phyloP scores from a whole-genome alignment of 2,329 filamentous ascomycete species.

The Colletotrichum gigasporum region DNA sequence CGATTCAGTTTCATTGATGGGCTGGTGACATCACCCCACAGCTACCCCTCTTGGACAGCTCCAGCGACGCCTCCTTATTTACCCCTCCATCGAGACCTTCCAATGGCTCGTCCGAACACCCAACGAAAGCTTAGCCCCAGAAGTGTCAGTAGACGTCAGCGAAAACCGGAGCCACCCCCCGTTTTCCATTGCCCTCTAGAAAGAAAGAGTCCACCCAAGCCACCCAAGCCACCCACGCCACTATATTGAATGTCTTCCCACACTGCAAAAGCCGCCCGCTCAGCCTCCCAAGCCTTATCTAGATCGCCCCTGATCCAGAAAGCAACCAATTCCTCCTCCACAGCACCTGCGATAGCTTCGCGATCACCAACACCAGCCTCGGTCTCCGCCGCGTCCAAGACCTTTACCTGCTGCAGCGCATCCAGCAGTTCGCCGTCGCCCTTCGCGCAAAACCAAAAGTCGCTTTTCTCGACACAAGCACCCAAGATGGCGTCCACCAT shows the following conservation, averaged over 20 bases:
- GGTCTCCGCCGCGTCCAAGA: not conserved
- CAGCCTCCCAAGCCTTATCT: conserved; percentile 18
- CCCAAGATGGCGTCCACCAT: conserved; percentile 56
- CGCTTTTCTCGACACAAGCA: conserved; percentile 1
- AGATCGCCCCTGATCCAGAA: not conserved
- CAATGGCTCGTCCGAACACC: conserved; percentile 4
- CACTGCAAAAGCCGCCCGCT: conserved; percentile 12
- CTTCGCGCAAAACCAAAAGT: not conserved
- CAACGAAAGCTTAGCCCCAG: not conserved
- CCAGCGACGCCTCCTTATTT: not conserved
- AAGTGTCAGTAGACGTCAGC: not conserved
- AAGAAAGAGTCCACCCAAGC: not conserved
- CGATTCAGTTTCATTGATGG: conserved; percentile 4
- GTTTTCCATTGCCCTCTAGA: not conserved
- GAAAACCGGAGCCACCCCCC: not conserved
- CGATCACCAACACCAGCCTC: conserved; percentile 1
- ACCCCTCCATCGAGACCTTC: conserved; percentile 4
- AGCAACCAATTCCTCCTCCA: not conserved
- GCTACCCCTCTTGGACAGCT: conserved; percentile 1
- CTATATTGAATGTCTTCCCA: conserved; percentile 14
- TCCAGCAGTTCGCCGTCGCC: not conserved
- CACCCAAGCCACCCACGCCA: not conserved
- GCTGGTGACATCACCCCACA: conserved; percentile 27
- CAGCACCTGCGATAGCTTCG: conserved; percentile 1
- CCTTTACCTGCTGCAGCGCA: not conserved